phyloP scores from a whole-genome alignment of 225 moss, liverwort and hornwort species.

The Rhytidiadelphus loreus region DNA sequence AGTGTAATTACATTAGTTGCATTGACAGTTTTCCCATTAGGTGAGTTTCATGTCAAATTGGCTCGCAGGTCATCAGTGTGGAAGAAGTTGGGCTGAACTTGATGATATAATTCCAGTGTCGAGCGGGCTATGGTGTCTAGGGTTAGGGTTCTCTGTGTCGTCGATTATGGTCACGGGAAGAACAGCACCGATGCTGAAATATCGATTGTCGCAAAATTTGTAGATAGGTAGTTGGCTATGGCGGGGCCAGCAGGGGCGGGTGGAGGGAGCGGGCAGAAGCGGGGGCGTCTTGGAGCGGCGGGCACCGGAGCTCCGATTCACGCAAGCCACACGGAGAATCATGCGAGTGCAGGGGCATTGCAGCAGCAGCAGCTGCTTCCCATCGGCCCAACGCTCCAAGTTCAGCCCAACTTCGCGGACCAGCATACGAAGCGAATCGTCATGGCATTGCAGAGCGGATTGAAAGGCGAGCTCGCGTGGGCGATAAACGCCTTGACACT shows the following conservation, averaged over 20 bases:
- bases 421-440: conserved; percentile 81
- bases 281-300: conserved; percentile 39
- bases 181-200: background rate
- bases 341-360: background rate
- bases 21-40: background rate
- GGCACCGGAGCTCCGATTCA: conserved; percentile 2
- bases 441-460: conserved; percentile 87
- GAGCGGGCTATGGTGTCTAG: background rate
- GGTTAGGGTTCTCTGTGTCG: background rate
- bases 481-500: conserved; percentile 78
- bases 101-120: background rate
- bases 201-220: background rate
- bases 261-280: conserved; percentile 54
- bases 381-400: conserved; percentile 71
- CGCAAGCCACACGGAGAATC: conserved; percentile 2
- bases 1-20: background rate
- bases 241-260: conserved; percentile 59
- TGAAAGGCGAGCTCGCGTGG: conserved; percentile 91
- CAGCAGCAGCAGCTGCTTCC: conserved; percentile 16
- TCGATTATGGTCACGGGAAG: background rate
- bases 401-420: conserved; percentile 62
- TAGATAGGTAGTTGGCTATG: conserved; percentile 8
- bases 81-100: too few species aligned
- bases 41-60: background rate
- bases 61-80: background rate